Conservation (phyloP, 2,329 filamentous ascomycete species). For the Dactylellina parvicollis region DNA sequence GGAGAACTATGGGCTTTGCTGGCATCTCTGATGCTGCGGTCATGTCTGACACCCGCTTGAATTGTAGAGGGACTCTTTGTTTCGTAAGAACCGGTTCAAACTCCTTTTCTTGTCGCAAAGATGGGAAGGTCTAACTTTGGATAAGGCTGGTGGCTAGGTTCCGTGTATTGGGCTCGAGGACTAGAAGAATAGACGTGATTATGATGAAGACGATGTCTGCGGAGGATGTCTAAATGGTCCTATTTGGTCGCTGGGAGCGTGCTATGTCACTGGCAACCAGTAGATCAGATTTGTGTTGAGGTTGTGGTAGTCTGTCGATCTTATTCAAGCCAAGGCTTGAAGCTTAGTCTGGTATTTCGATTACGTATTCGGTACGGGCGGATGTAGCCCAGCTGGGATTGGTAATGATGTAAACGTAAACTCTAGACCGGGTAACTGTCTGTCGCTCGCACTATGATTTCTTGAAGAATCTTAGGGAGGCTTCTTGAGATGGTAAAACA, state of each 20-base stretch:
- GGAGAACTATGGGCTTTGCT: slow-evolving; percentile 18
- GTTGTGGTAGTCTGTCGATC: slow-evolving; percentile 22
- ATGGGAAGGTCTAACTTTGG: too few species aligned
- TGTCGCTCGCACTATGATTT: background rate
- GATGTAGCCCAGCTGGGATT: slow-evolving; percentile 1
- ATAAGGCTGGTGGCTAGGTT: too few species aligned
- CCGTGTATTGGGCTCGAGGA: too few species aligned
- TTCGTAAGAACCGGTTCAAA: too few species aligned
- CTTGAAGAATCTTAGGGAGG: slow-evolving; percentile 29
- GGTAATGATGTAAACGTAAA: slow-evolving; percentile 13
- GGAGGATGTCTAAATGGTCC: too few species aligned
- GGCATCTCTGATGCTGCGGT: slow-evolving; percentile 15
- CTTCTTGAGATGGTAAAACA: slow-evolving; percentile 27
- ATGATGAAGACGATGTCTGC: too few species aligned
- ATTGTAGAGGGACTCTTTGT: background rate
- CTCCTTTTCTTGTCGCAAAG: too few species aligned
- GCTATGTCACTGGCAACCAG: background rate
- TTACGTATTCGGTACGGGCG: slow-evolving; percentile 43
- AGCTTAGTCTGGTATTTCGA: slow-evolving; percentile 15
- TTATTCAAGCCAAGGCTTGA: background rate
- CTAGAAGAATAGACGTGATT: too few species aligned
- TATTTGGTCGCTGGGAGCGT: too few species aligned
- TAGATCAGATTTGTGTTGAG: slow-evolving; percentile 28
- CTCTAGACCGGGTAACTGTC: background rate
- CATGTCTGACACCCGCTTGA: background rate